Percentiles rank a stretch among this genome's conserved stretches.
Conservation (phyloP, 1,284 basidiomycete species). For the Mycena sp. region DNA sequence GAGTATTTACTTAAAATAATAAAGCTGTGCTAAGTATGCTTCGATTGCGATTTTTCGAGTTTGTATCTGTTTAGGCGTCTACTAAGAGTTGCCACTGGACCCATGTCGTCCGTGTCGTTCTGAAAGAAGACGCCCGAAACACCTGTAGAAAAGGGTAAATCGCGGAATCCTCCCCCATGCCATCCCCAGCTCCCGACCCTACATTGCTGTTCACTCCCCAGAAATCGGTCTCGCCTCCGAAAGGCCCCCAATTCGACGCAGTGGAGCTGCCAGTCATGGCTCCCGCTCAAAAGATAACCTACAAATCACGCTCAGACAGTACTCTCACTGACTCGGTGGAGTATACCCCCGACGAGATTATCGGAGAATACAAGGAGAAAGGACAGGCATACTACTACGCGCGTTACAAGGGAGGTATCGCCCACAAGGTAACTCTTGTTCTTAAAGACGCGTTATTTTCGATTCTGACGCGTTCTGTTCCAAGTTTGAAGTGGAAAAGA, state of each 20-base stretch:
- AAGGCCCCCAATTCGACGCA: constrained; percentile 41
- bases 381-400: constrained; percentile 67
- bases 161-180: constrained; percentile 1
- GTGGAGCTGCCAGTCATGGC: constrained; percentile 51
- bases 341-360: constrained; percentile 58
- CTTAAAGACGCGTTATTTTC: constrained; percentile 35
- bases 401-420: constrained; percentile 64
- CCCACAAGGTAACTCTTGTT: constrained; percentile 61
- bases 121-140: neutral
- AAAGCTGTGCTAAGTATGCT: no score
- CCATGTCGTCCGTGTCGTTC: neutral
- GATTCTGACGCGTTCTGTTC: constrained; percentile 41
- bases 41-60: neutral
- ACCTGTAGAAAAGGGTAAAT: constrained; percentile 6
- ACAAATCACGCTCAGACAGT: constrained; percentile 50
- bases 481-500: constrained; percentile 55
- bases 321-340: constrained; percentile 47
- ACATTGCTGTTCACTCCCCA: constrained; percentile 31
- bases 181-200: constrained; percentile 18
- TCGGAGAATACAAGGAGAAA: constrained; percentile 64
- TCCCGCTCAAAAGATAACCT: constrained; percentile 52
- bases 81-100: neutral
- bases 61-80: constrained; percentile 19
- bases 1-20: no score
- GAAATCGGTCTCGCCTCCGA: constrained; percentile 18